Conservation (phyloP, 495 filamentous ascomycete species). For the Aspergillus heteromorphus region DNA sequence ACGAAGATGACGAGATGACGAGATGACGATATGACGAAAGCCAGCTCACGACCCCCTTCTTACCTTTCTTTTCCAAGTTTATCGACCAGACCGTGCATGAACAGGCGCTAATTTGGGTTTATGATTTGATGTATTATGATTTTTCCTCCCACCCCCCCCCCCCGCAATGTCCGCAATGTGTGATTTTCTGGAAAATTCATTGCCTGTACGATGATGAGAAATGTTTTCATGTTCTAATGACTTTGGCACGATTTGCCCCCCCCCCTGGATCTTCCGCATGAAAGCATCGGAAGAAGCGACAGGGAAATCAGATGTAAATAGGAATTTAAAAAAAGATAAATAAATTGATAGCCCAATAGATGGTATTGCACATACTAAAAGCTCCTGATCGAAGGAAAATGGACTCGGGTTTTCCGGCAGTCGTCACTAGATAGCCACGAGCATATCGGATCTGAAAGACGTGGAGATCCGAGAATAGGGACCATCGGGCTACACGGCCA, state of each 20-base stretch:
- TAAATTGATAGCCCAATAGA: neutral
- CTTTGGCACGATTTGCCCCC: neutral
- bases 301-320: constrained; percentile 29
- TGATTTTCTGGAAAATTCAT: neutral
- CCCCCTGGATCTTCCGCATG: neutral
- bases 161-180: constrained; percentile 6
- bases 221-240: constrained; percentile 16
- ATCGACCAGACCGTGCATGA: constrained; percentile 19
- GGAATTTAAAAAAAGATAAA: constrained; percentile 13
- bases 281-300: neutral
- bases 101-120: constrained; percentile 20
- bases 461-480: neutral
- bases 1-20: constrained; percentile 21
- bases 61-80: constrained; percentile 2
- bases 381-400: neutral
- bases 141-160: neutral
- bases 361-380: neutral
- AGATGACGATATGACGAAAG: constrained; percentile 17
- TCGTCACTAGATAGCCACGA: neutral
- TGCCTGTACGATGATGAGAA: constrained; percentile 34
- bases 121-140: constrained; percentile 6
- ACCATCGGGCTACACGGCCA: neutral
- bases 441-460: neutral
- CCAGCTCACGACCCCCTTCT: neutral
- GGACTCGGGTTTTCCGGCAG: neutral